Base-by-base conservation (phyloP, 192 early-diverging fungal species). In the Phycomyces nitens region DNA sequence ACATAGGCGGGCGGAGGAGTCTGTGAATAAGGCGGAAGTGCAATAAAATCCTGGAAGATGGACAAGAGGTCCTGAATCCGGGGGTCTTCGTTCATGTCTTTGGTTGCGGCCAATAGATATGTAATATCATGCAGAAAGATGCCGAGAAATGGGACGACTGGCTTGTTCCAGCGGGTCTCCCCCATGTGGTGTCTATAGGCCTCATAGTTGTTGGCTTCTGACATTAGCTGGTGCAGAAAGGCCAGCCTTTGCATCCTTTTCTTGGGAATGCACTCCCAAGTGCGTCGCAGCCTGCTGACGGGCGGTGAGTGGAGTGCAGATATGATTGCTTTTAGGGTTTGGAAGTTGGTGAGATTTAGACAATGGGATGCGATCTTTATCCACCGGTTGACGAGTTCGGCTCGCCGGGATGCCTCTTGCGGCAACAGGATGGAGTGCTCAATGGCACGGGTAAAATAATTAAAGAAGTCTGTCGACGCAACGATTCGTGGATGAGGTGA, bases 61-160 rank as follows among this genome's bases (percentile, higher is more conserved):
- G 79, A 70, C 34, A 88, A 74, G 14, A 91, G 72, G 27, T 83
- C 82, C 60, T 82, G 81, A 47, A 89, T 68, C 27, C 86, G 75
- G 10, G 72, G 60, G 75, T 85, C 84, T 6, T 78, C 72, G 11
- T 42, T 27, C 6, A 49, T 50, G 66, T 79, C 82, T 58, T 88
- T 90, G 42, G 80, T 75, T 5, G 84, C 79, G 0, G 86, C 85
- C 22, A 85, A 58, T 27, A 90, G 68, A 71, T 91, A 92, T 1
- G 89, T 89, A n/a, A 85, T 78, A 56, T 92, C 90, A 71, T 90
- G 87, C 10, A 91, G 83, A 68, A 88, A 84, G 1, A 89, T 77
- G 15, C 90, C 90, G 23, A 92, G 58, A 72, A 87, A 92, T 2
- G 90, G 90, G 7, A 91, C 82, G 22, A 80, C 78, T 0, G 90